These are phyloP conservation scores for Geotrichum candidum DNA, from an alignment of 1,139 yeast species.

Conservation along the genomic window DNA sequence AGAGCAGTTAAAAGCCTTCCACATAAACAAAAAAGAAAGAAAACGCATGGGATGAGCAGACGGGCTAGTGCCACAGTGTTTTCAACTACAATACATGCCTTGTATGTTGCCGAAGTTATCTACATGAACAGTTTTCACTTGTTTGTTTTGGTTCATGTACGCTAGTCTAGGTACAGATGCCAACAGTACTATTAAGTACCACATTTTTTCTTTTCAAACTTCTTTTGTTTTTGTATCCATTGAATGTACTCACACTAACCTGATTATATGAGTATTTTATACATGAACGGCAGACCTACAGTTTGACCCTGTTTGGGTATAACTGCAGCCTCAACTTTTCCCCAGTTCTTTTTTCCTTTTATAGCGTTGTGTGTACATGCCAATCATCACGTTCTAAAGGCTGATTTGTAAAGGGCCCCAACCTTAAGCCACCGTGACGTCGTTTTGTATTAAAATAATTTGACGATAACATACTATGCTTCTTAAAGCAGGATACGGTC, in stretches of 20 bases:
- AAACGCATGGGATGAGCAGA: no score
- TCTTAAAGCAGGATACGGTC: no score
- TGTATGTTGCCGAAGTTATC: neutral
- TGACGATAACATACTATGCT: no score
- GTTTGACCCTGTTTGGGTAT: neutral
- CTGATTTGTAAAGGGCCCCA: no score
- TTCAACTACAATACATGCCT: neutral
- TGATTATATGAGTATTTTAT: no score
- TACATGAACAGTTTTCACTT: neutral
- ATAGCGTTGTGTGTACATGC: no score
- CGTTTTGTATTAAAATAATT: no score
- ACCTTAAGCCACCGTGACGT: no score
- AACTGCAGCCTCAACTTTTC: neutral
- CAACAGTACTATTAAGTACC: neutral
- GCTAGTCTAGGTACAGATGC: neutral
- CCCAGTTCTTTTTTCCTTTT: no score
- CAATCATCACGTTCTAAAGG: no score
- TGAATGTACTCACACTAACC: neutral
- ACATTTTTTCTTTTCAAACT: neutral
- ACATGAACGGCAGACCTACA: neutral
- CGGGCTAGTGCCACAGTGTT: neutral
- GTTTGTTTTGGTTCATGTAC: neutral
- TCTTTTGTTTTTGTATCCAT: neutral
- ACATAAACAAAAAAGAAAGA: no score
- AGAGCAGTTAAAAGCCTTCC: neutral